Conservation (phyloP, 805 yeast species). For the Saccharomycopsis guyanensis region DNA sequence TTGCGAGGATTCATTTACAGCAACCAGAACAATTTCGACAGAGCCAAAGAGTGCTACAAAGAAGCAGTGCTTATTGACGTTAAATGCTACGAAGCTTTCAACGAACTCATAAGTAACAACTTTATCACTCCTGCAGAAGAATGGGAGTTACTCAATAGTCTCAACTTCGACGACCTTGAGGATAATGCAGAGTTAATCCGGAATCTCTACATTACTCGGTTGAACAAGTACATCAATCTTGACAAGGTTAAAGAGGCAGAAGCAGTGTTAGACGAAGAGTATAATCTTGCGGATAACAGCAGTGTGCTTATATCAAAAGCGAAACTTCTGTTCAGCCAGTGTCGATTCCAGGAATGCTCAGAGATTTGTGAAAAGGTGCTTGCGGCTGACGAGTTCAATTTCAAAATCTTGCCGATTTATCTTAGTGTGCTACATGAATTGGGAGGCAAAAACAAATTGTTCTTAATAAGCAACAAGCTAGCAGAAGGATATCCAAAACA, state of each 20-base stretch:
- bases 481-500: constrained; percentile 78
- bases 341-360: constrained; percentile 71
- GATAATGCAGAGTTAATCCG: constrained; percentile 77
- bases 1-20: constrained; percentile 78
- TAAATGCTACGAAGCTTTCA: constrained; percentile 88
- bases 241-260: constrained; percentile 58
- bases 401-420: constrained; percentile 67
- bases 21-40: constrained; percentile 73
- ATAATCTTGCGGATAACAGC: constrained; percentile 56
- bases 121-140: constrained; percentile 79
- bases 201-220: constrained; percentile 63
- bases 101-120: constrained; percentile 64
- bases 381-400: constrained; percentile 60
- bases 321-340: constrained; percentile 62
- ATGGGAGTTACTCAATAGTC: constrained; percentile 62
- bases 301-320: constrained; percentile 67
- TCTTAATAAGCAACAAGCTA: constrained; percentile 71
- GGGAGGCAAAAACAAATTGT: constrained; percentile 74
- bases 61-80: constrained; percentile 86
- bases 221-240: constrained; percentile 65
- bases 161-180: constrained; percentile 66
- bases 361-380: constrained; percentile 57
- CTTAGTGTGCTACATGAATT: constrained; percentile 79
- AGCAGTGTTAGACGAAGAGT: constrained; percentile 58
- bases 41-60: constrained; percentile 78